Evolutionary conservation across 208 protist species (phyloP).

Genomic region (Trypanosoma grayi): DNA sequence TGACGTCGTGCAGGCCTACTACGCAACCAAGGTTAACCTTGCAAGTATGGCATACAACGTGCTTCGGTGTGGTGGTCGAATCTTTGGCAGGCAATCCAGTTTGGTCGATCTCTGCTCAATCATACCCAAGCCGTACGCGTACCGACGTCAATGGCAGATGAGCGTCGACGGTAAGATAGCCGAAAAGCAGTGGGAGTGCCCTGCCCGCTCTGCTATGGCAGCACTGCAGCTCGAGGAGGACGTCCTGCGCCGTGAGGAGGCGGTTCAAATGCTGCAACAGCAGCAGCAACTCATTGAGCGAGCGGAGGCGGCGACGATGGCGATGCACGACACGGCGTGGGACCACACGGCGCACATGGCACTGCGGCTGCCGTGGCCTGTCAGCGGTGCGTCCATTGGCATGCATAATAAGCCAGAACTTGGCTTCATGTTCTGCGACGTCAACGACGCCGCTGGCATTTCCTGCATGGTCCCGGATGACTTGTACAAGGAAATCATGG

Average conservation of each 20-base stretch:
- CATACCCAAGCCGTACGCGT: slow-evolving; percentile 69
- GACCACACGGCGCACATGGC: slow-evolving; percentile 11
- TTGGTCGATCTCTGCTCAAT: slow-evolving; percentile 73
- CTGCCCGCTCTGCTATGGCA: slow-evolving; percentile 34
- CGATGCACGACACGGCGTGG: slow-evolving; percentile 38
- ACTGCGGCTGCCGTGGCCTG: slow-evolving; percentile 59
- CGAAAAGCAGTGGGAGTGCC: neutral
- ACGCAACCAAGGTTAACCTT: slow-evolving; percentile 70
- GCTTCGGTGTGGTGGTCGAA: slow-evolving; percentile 45
- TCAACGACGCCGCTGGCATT: slow-evolving; percentile 27
- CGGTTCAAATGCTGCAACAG: slow-evolving; percentile 59
- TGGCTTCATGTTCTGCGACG: slow-evolving; percentile 63
- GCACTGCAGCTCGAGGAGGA: slow-evolving; percentile 31
- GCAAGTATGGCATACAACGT: slow-evolving; percentile 80
- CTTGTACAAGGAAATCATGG: slow-evolving; percentile 36
- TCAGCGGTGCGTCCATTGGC: slow-evolving; percentile 11
- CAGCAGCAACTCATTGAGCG: slow-evolving; percentile 50
- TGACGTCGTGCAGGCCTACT: slow-evolving; percentile 66
- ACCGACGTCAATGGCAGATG: slow-evolving; percentile 49
- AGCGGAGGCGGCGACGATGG: slow-evolving; percentile 62
- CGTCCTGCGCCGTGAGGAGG: slow-evolving; percentile 47
- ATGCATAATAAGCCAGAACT: slow-evolving; percentile 3
- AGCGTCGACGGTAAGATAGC: neutral
- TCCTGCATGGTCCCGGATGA: slow-evolving; percentile 20
- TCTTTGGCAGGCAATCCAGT: slow-evolving; percentile 42